Percentiles rank a stretch among this genome's conserved stretches.
Evolutionary conservation across 805 yeast species (phyloP).

Genomic region (Starmerella roubikii): DNA sequence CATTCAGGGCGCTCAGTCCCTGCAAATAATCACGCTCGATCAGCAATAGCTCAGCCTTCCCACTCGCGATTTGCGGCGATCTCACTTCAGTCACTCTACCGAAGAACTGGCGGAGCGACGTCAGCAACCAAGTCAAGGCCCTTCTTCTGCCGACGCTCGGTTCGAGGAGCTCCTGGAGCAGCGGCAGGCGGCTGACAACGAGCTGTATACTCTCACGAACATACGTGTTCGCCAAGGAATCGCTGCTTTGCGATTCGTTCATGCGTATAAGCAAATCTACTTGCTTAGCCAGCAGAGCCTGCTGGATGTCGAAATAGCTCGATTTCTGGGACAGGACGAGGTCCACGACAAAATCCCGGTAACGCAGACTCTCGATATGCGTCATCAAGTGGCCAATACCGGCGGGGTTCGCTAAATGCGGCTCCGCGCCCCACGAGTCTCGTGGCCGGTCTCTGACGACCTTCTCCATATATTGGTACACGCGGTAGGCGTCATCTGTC

Average conservation of each 20-base stretch:
- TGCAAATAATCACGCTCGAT: slow-evolving; percentile 30
- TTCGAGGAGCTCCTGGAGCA: slow-evolving; percentile 17
- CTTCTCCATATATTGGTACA: slow-evolving; percentile 36
- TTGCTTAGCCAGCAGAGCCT: slow-evolving; percentile 29
- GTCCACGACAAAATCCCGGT: slow-evolving; percentile 20
- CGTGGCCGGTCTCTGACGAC: slow-evolving; percentile 17
- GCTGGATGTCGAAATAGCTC: slow-evolving; percentile 29
- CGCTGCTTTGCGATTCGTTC: slow-evolving; percentile 20
- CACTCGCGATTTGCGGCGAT: slow-evolving; percentile 22
- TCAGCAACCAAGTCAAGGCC: slow-evolving; percentile 28
- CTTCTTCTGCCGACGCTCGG: slow-evolving; percentile 8
- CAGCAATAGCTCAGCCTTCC: slow-evolving; percentile 33
- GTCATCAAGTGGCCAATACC: slow-evolving; percentile 1
- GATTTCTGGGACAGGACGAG: slow-evolving; percentile 27
- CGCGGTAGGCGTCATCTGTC: slow-evolving; percentile 44
- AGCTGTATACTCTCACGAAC: slow-evolving; percentile 6
- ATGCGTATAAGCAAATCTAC: slow-evolving; percentile 24
- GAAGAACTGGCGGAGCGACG: slow-evolving; percentile 33
- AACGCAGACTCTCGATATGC: too few relatives aligned
- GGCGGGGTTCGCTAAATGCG: slow-evolving; percentile 1
- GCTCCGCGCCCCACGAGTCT: slow-evolving; percentile 14
- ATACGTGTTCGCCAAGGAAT: slow-evolving; percentile 22
- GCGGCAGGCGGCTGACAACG: slow-evolving; percentile 9
- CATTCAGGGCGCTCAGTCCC: slow-evolving; percentile 20
- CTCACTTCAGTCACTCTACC: slow-evolving; percentile 21